phyloP scores from a whole-genome alignment of 192 early-diverging fungal species.

The Jimgerdemannia flammicorona region DNA sequence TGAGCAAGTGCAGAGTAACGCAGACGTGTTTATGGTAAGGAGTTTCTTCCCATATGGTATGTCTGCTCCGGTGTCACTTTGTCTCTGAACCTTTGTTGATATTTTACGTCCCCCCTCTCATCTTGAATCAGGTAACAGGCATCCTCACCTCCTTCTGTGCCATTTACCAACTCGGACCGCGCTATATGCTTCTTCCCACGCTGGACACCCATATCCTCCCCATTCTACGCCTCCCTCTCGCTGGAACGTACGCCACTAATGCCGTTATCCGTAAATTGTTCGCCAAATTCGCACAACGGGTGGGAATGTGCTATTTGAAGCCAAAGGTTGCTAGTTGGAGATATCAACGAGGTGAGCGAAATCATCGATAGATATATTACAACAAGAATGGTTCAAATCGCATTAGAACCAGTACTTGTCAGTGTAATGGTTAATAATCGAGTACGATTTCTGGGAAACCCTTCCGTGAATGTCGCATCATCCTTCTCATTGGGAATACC shows the following conservation, averaged over 20 bases:
- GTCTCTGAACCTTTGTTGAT: conserved; percentile 7
- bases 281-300: conserved; percentile 79
- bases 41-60: background rate
- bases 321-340: conserved; percentile 66
- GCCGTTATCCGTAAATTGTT: conserved; percentile 74
- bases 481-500: background rate
- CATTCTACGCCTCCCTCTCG: conserved; percentile 35
- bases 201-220: conserved; percentile 39
- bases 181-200: conserved; percentile 56
- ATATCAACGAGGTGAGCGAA: conserved; percentile 56
- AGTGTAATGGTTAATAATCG: too few species aligned
- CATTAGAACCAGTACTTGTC: background rate
- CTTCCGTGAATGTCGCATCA: too few species aligned
- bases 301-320: conserved; percentile 76
- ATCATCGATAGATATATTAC: background rate
- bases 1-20: conserved; percentile 17
- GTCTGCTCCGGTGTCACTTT: background rate
- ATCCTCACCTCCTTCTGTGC: conserved; percentile 62
- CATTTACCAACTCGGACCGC: conserved; percentile 66
- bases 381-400: background rate
- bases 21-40: conserved; percentile 48
- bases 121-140: conserved; percentile 39
- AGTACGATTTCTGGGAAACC: too few species aligned
- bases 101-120: too few species aligned
- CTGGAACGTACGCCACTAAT: conserved; percentile 60